Evolutionary conservation across 2,329 filamentous ascomycete species (phyloP), one percentile per base, ranked within the genome.

Genomic region (Lecanicillium sp.): DNA sequence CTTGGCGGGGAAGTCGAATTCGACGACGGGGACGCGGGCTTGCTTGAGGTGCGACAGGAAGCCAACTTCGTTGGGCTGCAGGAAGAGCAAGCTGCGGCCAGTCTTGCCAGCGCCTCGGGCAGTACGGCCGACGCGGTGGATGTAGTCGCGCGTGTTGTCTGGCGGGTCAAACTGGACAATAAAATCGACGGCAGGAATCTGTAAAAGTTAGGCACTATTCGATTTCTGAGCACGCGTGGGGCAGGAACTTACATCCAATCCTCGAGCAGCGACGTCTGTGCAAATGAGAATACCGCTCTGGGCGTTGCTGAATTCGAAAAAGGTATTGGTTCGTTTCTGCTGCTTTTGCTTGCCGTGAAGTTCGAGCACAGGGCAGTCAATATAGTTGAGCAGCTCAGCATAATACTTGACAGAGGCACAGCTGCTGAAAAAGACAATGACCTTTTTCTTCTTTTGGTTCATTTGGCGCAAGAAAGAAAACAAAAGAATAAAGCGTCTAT

Each of bases 341-440:
- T 98, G 92, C 65, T 98, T 98, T 65, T 95, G 87, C 66, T 98
- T 95, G 49, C 88, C 92, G 60, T 94, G 86, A 7, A 94, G 71
- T 50, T 86, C 83, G 31, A 94, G 73, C 3, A 94, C 85, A 5
- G 85, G 88, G 29, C 95, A 74, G 60, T 96, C 92, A 53, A 96
- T 95, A 66, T 95, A 96, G 68, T 96, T 96, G 49, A 98, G 78
- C 19, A 98, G 77, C 60, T 96, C 89, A 18, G 85, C 80, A 63
- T 95, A 88, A 65, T 96, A 98, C 60, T 94, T 94, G 53, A 96
- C 90, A 49, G 84, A 94, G 55, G 87, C 87, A 60, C 88, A 94
- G 55, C 81, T 88, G 50, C 81, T 87, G 65, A 95, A 88, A 70
- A 96, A 96, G 44, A 96, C 89, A 57, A 96, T 95, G 46, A 95